These are phyloP conservation scores for Acanthochlamys bracteata DNA, from an alignment of 106 monocot species.

Conservation along the genomic window DNA sequence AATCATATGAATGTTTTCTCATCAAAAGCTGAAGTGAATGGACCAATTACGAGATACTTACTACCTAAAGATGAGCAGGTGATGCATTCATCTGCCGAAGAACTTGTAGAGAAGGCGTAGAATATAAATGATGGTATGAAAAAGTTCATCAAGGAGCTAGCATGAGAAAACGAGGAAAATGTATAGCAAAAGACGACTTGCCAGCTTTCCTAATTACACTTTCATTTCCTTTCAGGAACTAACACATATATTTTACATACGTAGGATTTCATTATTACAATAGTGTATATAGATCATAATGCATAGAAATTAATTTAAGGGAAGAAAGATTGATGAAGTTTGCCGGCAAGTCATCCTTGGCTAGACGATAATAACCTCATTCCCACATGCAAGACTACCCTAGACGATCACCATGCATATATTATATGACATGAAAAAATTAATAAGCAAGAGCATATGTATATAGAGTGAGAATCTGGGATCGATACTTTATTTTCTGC, in stretches of 20 bases:
- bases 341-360: conserved; percentile 13
- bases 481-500: no score
- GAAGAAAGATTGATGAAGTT: not conserved
- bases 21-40: no score
- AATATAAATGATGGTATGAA: not conserved
- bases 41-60: no score
- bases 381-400: conserved; percentile 9
- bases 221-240: not conserved
- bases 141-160: not conserved
- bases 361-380: conserved; percentile 2
- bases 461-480: no score
- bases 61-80: not conserved
- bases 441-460: no score
- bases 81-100: not conserved
- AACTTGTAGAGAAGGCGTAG: not conserved
- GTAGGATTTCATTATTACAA: not conserved
- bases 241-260: no score
- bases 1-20: no score
- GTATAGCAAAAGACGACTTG: conserved; percentile 7
- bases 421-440: no score
- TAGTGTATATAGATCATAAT: not conserved
- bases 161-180: conserved; percentile 3
- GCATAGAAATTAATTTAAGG: not conserved
- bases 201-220: not conserved
- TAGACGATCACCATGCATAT: no score